These are phyloP conservation scores for Populus ilicifolia DNA, from an alignment of 345 rosid species.

Conservation along the genomic window DNA sequence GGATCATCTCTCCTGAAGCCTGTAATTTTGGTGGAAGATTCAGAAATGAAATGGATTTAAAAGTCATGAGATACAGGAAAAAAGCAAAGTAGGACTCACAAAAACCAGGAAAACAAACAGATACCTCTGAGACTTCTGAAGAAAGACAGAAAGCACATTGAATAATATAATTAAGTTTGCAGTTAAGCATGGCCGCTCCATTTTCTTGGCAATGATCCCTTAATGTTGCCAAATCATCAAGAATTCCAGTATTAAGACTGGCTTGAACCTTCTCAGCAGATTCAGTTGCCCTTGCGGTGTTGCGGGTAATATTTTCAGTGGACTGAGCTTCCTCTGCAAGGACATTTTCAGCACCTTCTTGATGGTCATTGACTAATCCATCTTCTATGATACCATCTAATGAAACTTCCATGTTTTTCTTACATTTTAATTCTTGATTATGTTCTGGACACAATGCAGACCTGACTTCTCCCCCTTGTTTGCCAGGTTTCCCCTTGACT, in stretches of 20 bases:
- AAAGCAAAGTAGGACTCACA: background rate
- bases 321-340: background rate
- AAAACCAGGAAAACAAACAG: slow-evolving; percentile 7
- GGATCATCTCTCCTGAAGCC: slow-evolving; percentile 84
- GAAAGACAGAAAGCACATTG: slow-evolving; percentile 82
- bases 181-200: slow-evolving; percentile 29
- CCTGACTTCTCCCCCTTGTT: slow-evolving; percentile 17
- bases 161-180: slow-evolving; percentile 23
- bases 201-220: slow-evolving; percentile 23
- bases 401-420: slow-evolving; percentile 28
- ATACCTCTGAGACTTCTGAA: slow-evolving; percentile 67
- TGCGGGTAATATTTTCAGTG: background rate
- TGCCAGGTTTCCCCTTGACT: slow-evolving; percentile 8
- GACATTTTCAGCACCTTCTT: slow-evolving; percentile 5
- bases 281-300: slow-evolving; percentile 16
- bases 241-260: slow-evolving; percentile 11
- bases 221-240: slow-evolving; percentile 18
- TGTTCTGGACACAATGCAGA: slow-evolving; percentile 22
- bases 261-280: slow-evolving; percentile 14
- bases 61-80: background rate
- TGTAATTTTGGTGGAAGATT: slow-evolving; percentile 28
- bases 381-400: slow-evolving; percentile 16
- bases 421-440: slow-evolving; percentile 7
- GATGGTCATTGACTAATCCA: slow-evolving; percentile 18
- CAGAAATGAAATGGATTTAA: background rate